Conservation (phyloP, 192 early-diverging fungal genomes). For the Coemansia sp. region DNA sequence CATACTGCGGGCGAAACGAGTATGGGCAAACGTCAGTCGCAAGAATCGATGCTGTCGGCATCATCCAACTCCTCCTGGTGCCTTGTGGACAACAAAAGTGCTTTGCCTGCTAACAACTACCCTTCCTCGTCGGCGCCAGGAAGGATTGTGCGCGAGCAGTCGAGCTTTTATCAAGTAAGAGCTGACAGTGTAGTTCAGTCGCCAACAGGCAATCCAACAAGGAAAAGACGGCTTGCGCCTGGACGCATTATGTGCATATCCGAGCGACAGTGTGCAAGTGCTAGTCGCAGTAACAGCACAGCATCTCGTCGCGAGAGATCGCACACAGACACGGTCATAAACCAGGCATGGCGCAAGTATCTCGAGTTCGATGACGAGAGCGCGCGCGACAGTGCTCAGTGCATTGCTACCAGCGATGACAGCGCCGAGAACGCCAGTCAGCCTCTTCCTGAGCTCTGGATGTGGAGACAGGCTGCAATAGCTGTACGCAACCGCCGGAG, state of each 20-base stretch:
- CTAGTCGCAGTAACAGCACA: slow-evolving; percentile 23
- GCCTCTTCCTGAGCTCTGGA: slow-evolving; percentile 50
- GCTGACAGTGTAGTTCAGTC: background rate
- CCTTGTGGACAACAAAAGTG: background rate
- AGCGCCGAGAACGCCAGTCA: slow-evolving; percentile 11
- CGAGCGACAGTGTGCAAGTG: background rate
- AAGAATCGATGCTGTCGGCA: background rate
- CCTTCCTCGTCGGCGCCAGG: background rate
- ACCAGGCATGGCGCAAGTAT: slow-evolving; percentile 48
- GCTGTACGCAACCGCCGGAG: slow-evolving; percentile 49
- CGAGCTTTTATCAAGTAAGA: background rate
- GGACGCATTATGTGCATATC: background rate
- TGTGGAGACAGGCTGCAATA: slow-evolving; percentile 52
- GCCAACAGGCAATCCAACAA: background rate
- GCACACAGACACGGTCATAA: slow-evolving; percentile 44
- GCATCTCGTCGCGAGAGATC: slow-evolving; percentile 50
- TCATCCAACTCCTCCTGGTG: background rate
- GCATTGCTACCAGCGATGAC: slow-evolving; percentile 17
- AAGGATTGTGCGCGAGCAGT: background rate
- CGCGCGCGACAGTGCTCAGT: slow-evolving; percentile 20
- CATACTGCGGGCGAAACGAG: slow-evolving; percentile 41
- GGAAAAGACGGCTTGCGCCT: background rate
- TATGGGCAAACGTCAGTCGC: background rate
- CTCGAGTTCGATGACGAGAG: slow-evolving; percentile 32
- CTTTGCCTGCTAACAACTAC: background rate